Evolutionary conservation across 805 yeast species (phyloP).

Genomic region (Candida fluviatilis): DNA sequence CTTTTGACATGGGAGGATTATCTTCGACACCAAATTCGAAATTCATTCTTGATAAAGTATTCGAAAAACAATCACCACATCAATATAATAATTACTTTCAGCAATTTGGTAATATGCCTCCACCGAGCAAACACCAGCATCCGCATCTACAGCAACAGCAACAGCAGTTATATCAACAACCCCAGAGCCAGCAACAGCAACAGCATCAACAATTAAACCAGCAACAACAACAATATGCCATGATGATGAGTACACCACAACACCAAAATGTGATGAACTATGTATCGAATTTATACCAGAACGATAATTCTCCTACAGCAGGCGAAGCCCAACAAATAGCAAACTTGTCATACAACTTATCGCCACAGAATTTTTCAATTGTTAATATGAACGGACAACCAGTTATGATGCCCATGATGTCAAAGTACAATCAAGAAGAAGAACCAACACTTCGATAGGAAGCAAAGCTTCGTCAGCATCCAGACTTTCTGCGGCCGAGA

Average conservation of each 20-base stretch:
- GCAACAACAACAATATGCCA: conserved; percentile 28
- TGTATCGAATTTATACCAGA: conserved; percentile 13
- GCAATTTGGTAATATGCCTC: conserved; percentile 25
- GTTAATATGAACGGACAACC: conserved; percentile 4
- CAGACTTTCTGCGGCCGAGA: too few species aligned
- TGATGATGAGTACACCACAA: conserved; percentile 42
- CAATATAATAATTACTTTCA: conserved; percentile 12
- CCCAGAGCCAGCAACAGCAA: conserved; percentile 6
- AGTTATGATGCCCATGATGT: conserved; percentile 3
- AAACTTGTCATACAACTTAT: neutral
- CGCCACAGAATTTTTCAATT: conserved; percentile 2
- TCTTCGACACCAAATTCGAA: conserved; percentile 40
- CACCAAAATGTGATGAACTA: conserved; percentile 27
- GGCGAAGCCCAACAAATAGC: neutral
- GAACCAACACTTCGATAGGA: neutral
- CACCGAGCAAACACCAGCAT: conserved; percentile 18
- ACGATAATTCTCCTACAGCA: conserved; percentile 6
- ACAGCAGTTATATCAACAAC: neutral
- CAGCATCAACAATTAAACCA: conserved; percentile 6
- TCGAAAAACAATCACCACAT: conserved; percentile 37
- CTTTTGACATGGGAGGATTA: conserved; percentile 36
- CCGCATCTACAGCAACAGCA: conserved; percentile 5
- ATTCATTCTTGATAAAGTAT: conserved; percentile 34
- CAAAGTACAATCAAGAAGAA: neutral
- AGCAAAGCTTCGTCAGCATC: too few species aligned